These are phyloP conservation scores for Hippophae tibetana DNA, from an alignment of 306 rosid species.

Conservation along the genomic window DNA sequence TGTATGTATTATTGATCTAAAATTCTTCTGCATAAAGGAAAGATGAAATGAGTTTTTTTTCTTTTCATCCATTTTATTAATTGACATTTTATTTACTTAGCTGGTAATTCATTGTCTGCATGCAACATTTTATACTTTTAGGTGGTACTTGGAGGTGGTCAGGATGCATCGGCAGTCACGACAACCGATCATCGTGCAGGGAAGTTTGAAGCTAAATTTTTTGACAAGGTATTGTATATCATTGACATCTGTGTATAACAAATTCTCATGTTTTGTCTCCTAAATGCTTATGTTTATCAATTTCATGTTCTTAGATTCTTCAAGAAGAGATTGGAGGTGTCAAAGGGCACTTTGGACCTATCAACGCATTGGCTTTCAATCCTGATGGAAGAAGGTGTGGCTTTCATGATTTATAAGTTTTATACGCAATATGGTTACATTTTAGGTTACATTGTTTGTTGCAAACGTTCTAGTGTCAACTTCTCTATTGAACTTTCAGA, in stretches of 20 bases:
- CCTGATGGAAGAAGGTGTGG: slow-evolving; percentile 88
- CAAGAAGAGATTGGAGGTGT: slow-evolving; percentile 98
- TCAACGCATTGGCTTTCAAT: slow-evolving; percentile 88
- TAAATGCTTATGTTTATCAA: slow-evolving; percentile 8
- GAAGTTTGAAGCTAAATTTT: slow-evolving; percentile 87
- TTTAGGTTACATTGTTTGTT: neutral
- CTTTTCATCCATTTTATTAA: neutral
- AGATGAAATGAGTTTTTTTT: neutral
- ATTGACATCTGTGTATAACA: neutral
- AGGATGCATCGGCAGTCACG: slow-evolving; percentile 81
- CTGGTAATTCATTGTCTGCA: neutral
- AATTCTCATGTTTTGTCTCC: neutral
- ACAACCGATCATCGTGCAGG: slow-evolving; percentile 95
- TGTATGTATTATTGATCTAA: slow-evolving; percentile 35
- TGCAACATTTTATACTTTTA: slow-evolving; percentile 10
- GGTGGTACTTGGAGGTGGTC: slow-evolving; percentile 99
- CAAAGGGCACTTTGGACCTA: slow-evolving; percentile 97
- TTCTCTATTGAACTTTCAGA: neutral
- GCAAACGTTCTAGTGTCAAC: neutral
- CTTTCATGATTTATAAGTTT: neutral
- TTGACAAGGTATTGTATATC: slow-evolving; percentile 45
- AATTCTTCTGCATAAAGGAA: neutral
- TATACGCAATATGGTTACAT: neutral
- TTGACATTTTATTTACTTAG: neutral
- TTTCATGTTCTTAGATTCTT: slow-evolving; percentile 49